Conservation (phyloP, 129 eudicot species). For the Centaurea solstitialis region DNA sequence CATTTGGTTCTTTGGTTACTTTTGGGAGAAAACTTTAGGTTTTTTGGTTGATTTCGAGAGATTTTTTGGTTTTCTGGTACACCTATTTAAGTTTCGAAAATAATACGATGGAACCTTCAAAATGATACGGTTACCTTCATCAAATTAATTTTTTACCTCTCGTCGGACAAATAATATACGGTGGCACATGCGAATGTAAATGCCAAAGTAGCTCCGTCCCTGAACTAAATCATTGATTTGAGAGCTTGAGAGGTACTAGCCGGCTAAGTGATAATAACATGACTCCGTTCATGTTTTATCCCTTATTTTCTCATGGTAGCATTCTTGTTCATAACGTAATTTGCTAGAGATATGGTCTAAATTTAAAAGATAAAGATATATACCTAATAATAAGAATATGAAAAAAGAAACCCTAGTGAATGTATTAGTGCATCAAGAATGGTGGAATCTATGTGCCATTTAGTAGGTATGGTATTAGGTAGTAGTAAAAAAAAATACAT, state of each 20-base stretch:
- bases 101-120: no score
- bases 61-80: no score
- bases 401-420: no score
- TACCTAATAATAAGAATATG: neutral
- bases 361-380: neutral
- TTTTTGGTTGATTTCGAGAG: no score
- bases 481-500: neutral
- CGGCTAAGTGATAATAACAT: neutral
- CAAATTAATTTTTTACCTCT: no score
- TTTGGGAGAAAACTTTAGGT: no score
- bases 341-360: neutral
- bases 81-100: no score
- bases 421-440: neutral
- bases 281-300: neutral
- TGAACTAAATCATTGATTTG: neutral
- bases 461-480: neutral
- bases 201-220: no score
- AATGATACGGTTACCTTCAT: no score
- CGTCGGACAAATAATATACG: no score
- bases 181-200: no score
- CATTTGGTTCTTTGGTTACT: no score
- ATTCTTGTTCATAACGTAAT: neutral
- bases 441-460: neutral
- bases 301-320: neutral
- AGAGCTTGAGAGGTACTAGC: neutral